Percentiles rank a stretch among this genome's conserved stretches.
Evolutionary conservation across 2,329 filamentous ascomycete species (phyloP).

Genomic region (Aspergillus costaricaensis): DNA sequence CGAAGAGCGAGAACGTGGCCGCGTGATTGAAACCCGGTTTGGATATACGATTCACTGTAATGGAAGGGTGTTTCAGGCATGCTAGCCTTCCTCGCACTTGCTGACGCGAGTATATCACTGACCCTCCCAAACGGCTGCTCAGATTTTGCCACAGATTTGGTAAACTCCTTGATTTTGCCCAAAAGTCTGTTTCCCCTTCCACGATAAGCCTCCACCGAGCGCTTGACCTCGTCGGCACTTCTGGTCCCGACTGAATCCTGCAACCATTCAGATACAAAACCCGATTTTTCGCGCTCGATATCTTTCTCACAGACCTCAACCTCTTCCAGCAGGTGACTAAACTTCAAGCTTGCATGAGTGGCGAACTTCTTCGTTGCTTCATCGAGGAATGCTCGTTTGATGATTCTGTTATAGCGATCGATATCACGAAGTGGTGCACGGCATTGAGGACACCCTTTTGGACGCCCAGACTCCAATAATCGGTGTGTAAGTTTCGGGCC

Average conservation of each 20-base stretch:
- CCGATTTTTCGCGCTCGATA: neutral
- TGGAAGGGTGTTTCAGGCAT: neutral
- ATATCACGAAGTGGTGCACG: slow-evolving; percentile 15
- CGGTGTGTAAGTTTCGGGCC: neutral
- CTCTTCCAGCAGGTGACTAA: neutral
- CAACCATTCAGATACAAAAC: neutral
- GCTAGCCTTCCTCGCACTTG: neutral
- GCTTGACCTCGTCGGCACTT: neutral
- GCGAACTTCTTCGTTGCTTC: slow-evolving; percentile 18
- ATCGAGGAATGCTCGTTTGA: slow-evolving; percentile 17
- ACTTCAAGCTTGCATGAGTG: neutral
- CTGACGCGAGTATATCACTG: slow-evolving; percentile 9
- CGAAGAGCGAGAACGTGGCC: slow-evolving; percentile 3
- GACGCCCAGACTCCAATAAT: neutral
- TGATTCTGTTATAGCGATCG: slow-evolving; percentile 17
- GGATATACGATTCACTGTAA: neutral
- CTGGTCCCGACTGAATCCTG: neutral
- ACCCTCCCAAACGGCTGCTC: slow-evolving; percentile 13
- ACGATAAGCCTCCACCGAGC: neutral
- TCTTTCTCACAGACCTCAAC: neutral
- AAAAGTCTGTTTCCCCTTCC: neutral
- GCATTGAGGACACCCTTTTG: slow-evolving; percentile 17
- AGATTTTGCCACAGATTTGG: neutral
- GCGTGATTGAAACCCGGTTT: slow-evolving; percentile 9
- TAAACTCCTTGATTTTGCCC: neutral